Conservation (phyloP, 2,329 filamentous ascomycete genomes). For the Hypoxylon sp. region DNA sequence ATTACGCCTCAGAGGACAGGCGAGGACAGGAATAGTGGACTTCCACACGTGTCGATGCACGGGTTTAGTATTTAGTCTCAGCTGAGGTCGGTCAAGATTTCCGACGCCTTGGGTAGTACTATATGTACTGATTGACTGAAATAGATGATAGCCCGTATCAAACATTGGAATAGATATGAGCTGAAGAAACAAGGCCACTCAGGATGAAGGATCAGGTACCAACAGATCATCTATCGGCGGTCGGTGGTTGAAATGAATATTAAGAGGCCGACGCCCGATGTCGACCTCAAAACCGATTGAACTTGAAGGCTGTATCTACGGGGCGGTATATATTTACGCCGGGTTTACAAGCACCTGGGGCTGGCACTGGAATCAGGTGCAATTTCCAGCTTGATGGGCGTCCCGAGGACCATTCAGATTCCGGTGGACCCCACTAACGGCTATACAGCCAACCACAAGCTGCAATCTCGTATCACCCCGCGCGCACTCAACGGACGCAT, state of each 20-base stretch:
- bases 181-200: background rate
- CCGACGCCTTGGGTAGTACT: background rate
- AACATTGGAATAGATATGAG: background rate
- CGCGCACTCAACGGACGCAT: constrained; percentile 36
- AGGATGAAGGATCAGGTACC: background rate
- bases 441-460: constrained; percentile 34
- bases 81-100: background rate
- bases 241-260: constrained; percentile 8
- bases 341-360: constrained; percentile 20
- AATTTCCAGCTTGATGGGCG: constrained; percentile 1
- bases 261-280: constrained; percentile 2
- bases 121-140: background rate
- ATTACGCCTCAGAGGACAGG: background rate
- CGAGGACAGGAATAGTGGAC: background rate
- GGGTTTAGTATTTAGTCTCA: background rate
- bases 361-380: background rate
- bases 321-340: constrained; percentile 34
- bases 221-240: constrained; percentile 5
- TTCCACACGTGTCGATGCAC: constrained; percentile 14
- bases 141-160: background rate
- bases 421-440: constrained; percentile 24
- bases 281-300: background rate
- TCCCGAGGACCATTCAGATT: constrained; percentile 29
- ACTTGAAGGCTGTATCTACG: constrained; percentile 11
- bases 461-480: constrained; percentile 35